These are phyloP conservation scores for Trichoderma atroviride DNA, from an alignment of 2,329 filamentous ascomycete species.

Conservation along the genomic window DNA sequence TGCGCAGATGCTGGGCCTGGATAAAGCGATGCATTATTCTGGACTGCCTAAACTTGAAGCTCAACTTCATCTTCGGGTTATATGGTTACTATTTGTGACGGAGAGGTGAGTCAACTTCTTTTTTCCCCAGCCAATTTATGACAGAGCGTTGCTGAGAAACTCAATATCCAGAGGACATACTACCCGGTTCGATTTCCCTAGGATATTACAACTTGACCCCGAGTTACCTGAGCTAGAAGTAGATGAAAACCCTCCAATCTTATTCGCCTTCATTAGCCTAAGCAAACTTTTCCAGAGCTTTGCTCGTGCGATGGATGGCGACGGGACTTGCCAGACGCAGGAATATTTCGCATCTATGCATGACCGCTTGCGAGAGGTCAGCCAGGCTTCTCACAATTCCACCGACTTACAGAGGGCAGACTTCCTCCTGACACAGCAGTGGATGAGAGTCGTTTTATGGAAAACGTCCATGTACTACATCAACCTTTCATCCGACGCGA, in stretches of 20 bases:
- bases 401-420: constrained; percentile 10
- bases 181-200: constrained; percentile 15
- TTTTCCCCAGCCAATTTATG: neutral
- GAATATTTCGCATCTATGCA: constrained; percentile 19
- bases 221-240: constrained; percentile 13
- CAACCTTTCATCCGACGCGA: neutral
- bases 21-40: constrained; percentile 11
- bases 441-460: constrained; percentile 18
- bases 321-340: neutral
- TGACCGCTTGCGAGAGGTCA: neutral
- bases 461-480: constrained; percentile 19
- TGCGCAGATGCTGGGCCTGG: constrained; percentile 10
- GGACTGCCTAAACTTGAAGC: constrained; percentile 3
- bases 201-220: constrained; percentile 20
- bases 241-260: constrained; percentile 5
- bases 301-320: constrained; percentile 14
- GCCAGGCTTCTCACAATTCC: neutral
- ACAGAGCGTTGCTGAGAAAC: neutral
- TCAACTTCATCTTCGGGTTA: constrained; percentile 8
- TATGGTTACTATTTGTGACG: constrained; percentile 14
- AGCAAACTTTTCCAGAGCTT: constrained; percentile 16
- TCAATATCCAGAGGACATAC: neutral
- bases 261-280: constrained; percentile 15
- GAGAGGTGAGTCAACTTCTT: neutral
- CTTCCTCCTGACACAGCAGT: constrained; percentile 15